Evolutionary conservation across 228 moss, liverwort and hornwort species (phyloP).

Genomic region (Sphagnum fallax): DNA sequence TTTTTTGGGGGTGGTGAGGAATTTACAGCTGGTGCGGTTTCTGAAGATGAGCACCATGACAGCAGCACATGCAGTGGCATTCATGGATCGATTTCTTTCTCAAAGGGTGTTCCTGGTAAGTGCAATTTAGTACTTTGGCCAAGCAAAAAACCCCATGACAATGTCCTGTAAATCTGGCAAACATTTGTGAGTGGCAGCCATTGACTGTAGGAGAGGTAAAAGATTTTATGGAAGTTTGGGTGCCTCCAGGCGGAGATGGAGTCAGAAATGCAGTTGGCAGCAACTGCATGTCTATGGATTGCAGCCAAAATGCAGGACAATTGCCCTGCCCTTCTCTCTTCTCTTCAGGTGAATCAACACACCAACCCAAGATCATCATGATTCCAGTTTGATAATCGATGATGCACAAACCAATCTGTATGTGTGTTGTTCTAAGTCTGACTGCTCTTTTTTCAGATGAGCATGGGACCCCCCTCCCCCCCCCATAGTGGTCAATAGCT

Average conservation of each 20-base stretch:
- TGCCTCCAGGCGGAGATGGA: constrained; percentile 9
- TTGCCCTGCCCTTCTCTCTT: constrained; percentile 43
- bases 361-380: neutral
- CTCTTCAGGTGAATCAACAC: constrained; percentile 36
- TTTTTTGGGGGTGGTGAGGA: neutral
- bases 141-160: too few relatives aligned
- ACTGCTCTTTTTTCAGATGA: too few relatives aligned
- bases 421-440: too few relatives aligned
- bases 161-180: too few relatives aligned
- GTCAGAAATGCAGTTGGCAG: constrained; percentile 35
- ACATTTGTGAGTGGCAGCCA: too few relatives aligned
- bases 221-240: neutral
- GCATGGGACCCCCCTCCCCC: too few relatives aligned
- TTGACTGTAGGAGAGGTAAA: too few relatives aligned
- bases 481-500: too few relatives aligned
- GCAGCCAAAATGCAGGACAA: constrained; percentile 78
- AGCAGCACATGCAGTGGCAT: constrained; percentile 62
- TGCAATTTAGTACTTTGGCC: neutral
- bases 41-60: constrained; percentile 36
- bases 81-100: constrained; percentile 65
- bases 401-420: too few relatives aligned
- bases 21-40: constrained; percentile 42
- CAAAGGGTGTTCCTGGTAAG: constrained; percentile 13
- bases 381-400: too few relatives aligned
- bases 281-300: constrained; percentile 67